Base-by-base conservation (phyloP, 306 rosid genomes). In the Pachyrhizus erosus region DNA sequence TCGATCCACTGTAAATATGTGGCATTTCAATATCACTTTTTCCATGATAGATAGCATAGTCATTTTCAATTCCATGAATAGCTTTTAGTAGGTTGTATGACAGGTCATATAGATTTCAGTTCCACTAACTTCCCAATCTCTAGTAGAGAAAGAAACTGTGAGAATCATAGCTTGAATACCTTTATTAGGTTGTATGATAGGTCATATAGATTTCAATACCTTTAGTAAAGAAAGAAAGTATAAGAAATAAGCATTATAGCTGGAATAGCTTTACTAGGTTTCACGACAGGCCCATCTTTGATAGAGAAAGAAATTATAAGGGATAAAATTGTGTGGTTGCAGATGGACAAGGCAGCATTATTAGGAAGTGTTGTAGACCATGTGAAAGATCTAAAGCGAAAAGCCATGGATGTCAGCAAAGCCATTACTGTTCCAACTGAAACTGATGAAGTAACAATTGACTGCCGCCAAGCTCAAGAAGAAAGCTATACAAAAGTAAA, bases 261-360 rank as follows among this genome's bases (percentile, higher is more conserved):
- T 6, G 31, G 43, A 33, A 29, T 2, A 79, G 48, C 14, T 52
- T 26, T 70, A 72, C 43, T 40, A 40, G 58, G 42, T 24, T 14
- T 40, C 17, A 9, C 24, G 57, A 76, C 9, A 60, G 57, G n/a
- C n/a, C 4, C 9, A 46, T 18, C 68, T 62, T 62, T 17, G 49
- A 24, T 13, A 46, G 27, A 14, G 21, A 45, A 34, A 79, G 70
- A 69, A 34, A 54, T 34, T 60, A 37, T 7, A 54, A 54, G 27
- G 0, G 62, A 29, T 20, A 67, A 75, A 57, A 1, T 9, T 69
- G 1, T 84, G 75, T 73, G 84, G 37, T 17, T 86, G 86, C 86
- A 94, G 97, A 92, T 94, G 98, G 97, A 94, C 90, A 94, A 94
- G 73, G 98, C 98, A 57, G 94, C 98, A 39, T 83, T 94, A 43